Conservation (phyloP, 75 land plant genomes). For the Ceratopteris richardii region DNA sequence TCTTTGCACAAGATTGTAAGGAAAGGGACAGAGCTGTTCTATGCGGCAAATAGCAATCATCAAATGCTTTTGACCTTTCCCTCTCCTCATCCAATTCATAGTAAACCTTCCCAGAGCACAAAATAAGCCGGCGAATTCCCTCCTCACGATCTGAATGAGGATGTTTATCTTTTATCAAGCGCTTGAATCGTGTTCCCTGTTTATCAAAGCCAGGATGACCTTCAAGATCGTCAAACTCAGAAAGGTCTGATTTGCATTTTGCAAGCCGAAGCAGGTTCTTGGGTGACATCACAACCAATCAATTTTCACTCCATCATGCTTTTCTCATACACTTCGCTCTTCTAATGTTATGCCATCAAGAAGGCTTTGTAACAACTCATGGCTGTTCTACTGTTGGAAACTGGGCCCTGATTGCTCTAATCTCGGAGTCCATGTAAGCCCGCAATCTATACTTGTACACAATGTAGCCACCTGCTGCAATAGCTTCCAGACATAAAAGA, state of each 20-base stretch:
- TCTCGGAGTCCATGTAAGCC: too few species aligned
- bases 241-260: conserved; percentile 67
- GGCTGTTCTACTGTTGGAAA: too few species aligned
- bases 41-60: conserved; percentile 89
- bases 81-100: conserved; percentile 88
- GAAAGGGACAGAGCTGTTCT: conserved; percentile 92
- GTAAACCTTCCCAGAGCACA: conserved; percentile 94
- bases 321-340: too few species aligned
- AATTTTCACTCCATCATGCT: too few species aligned
- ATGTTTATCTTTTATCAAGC: conserved; percentile 79
- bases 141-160: conserved; percentile 55
- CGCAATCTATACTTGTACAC: too few species aligned
- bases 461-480: too few species aligned
- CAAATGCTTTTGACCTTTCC: conserved; percentile 33
- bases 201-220: conserved; percentile 94
- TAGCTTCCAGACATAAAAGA: too few species aligned
- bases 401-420: too few species aligned
- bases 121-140: conserved; percentile 62
- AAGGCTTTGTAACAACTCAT: too few species aligned
- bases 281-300: conserved; percentile 75
- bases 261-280: conserved; percentile 84
- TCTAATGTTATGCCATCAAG: too few species aligned
- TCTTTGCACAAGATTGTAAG: conserved; percentile 75
- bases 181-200: conserved; percentile 90
- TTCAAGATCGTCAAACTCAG: conserved; percentile 85